Evolutionary conservation across 2,329 filamentous ascomycete genomes (phyloP), one percentile per base, ranked within the genome.

Genomic region (Zymoseptoria crescenta): DNA sequence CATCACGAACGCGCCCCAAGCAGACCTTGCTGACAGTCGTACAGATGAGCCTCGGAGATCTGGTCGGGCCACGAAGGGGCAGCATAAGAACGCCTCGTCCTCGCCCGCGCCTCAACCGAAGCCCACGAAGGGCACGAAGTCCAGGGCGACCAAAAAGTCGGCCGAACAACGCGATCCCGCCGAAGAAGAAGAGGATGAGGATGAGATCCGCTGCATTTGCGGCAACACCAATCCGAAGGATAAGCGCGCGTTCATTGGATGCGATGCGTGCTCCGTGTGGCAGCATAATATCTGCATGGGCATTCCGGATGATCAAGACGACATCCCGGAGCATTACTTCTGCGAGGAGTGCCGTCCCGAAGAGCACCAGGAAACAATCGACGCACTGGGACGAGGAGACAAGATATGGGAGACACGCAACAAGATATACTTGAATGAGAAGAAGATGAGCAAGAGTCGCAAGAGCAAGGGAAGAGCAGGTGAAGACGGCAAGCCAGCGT

Each of bases 221-320:
- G 93, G 94, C 66, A 89, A 89, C 51, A 88, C 91, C 65, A 88
- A 92, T 61, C 89, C 93, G 66, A 89, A 95, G 67, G 87, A 89
- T 13, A 89, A 88, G 65, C 87, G 94, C 68, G 87, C 91, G 56
- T 97, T 96, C 91, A 96, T 99, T 69, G 91, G 89, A 62, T 99
- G 94, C 78, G 94, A 99, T 74, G 84, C 83, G 52, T 99, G 94
- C 75, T 85, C 85, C 54, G 93, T 88, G 49, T 99, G 94, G 94
- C 94, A 99, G 75, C 94, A 99, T 75, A 96, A 96, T 70, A 87
- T 95, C 64, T 99, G 94, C 73, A 90, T 99, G 80, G 91, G 90
- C 56, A 84, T 96, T 69, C 85, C 87, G 52, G 91, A 89, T 67
- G 84, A 87, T 30, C 88, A 82, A 59, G 76, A 92, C 60, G 85